Evolutionary conservation across 176 grass and related monocot species (phyloP).

Genomic region (Eragrostis curvula): DNA sequence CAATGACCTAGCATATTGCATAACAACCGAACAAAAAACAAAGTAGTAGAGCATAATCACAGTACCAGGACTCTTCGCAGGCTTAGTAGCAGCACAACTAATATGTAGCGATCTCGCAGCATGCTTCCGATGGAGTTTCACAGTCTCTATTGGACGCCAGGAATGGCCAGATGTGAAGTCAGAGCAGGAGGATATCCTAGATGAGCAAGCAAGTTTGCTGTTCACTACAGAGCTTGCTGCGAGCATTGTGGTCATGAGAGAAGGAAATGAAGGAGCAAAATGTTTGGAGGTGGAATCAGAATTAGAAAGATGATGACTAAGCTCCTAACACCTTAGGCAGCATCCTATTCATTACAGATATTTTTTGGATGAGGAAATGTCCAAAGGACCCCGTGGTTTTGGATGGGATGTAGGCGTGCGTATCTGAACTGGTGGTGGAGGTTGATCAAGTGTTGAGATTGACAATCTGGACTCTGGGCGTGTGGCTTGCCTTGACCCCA

Average conservation of each 20-base stretch:
- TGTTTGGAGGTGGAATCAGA: conserved; percentile 18
- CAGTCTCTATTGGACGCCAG: conserved; percentile 46
- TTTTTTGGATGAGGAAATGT: conserved; percentile 42
- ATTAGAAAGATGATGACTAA: conserved; percentile 5
- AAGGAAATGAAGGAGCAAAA: conserved; percentile 18
- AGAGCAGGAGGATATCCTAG: conserved; percentile 58
- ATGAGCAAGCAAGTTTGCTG: conserved; percentile 63
- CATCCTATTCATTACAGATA: conserved; percentile 37
- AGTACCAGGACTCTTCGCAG: conserved; percentile 84
- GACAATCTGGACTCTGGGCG: conserved; percentile 59
- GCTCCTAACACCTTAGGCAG: conserved; percentile 13
- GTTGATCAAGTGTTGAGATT: conserved; percentile 38
- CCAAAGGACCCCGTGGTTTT: conserved; percentile 44
- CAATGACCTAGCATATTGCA: conserved; percentile 17
- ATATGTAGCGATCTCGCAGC: conserved; percentile 48
- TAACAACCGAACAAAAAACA: conserved; percentile 1
- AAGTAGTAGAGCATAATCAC: neutral
- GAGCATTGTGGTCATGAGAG: conserved; percentile 64
- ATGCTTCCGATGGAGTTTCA: conserved; percentile 32
- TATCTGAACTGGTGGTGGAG: conserved; percentile 78
- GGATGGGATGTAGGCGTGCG: conserved; percentile 56
- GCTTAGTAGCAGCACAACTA: conserved; percentile 80
- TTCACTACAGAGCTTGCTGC: conserved; percentile 68
- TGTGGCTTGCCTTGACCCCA: conserved; percentile 48
- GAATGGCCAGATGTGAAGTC: conserved; percentile 59